These are phyloP conservation scores for Canna indica DNA, from an alignment of 176 grass and related monocot genomes.

Conservation along the genomic window DNA sequence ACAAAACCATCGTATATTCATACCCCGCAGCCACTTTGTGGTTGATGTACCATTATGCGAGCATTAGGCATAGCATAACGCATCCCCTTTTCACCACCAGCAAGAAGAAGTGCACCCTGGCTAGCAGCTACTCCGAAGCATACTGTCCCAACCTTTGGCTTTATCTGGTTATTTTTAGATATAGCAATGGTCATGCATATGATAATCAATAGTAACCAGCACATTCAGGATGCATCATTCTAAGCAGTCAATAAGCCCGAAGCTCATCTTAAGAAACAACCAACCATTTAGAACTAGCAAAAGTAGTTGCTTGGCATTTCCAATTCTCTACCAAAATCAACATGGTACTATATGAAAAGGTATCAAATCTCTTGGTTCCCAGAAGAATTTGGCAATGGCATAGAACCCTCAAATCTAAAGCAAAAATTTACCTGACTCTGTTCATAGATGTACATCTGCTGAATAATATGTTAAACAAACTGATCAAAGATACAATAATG, in stretches of 20 bases:
- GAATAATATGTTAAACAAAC: background rate
- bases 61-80: constrained; percentile 95
- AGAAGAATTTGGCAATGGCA: background rate
- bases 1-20: constrained; percentile 18
- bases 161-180: constrained; percentile 45
- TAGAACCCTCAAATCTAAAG: background rate
- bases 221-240: background rate
- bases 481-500: background rate
- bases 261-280: too few relatives aligned
- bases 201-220: background rate
- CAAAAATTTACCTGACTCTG: background rate
- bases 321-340: too few relatives aligned
- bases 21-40: constrained; percentile 80
- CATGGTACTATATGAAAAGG: too few relatives aligned
- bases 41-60: constrained; percentile 97
- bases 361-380: background rate
- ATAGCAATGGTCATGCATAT: background rate
- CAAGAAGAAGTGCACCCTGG: constrained; percentile 75
- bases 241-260: too few relatives aligned
- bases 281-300: too few relatives aligned
- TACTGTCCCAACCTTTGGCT: constrained; percentile 86
- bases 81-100: constrained; percentile 95
- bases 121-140: constrained; percentile 89
- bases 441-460: background rate
- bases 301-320: too few relatives aligned